Evolutionary conservation across 1,284 basidiomycete genomes (phyloP).

Genomic region (Microbotryum lychnidis-dioicae): DNA sequence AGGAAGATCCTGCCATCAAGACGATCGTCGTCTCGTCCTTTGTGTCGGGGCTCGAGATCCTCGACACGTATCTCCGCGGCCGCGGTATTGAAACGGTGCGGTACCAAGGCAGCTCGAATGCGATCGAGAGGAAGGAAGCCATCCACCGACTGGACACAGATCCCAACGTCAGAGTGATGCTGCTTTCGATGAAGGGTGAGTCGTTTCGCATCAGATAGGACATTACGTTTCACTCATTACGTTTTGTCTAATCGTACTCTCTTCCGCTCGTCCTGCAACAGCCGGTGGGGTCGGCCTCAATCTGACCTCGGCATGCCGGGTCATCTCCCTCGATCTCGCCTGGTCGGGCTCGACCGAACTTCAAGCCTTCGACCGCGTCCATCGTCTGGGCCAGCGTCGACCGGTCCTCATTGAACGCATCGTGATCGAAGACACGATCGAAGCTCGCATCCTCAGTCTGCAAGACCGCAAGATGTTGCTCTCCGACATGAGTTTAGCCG

Average conservation of each 20-base stretch:
- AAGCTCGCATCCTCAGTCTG: too few relatives aligned
- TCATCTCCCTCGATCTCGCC: conserved; percentile 52
- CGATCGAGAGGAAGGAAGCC: conserved; percentile 2
- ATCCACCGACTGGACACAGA: neutral
- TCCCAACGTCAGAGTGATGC: conserved; percentile 9
- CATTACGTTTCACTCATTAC: neutral
- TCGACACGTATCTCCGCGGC: too few relatives aligned
- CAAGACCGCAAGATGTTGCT: too few relatives aligned
- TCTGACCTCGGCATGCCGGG: conserved; percentile 62
- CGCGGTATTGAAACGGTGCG: neutral
- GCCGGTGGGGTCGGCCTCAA: conserved; percentile 59
- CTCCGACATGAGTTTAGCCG: too few relatives aligned
- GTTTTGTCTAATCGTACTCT: neutral
- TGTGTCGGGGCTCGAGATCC: too few relatives aligned
- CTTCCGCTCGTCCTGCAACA: conserved; percentile 4
- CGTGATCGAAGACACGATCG: too few relatives aligned
- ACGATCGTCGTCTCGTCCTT: too few relatives aligned
- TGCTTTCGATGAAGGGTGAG: conserved; percentile 4
- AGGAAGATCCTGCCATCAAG: too few relatives aligned
- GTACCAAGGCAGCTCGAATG: neutral
- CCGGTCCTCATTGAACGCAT: too few relatives aligned
- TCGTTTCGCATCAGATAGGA: neutral
- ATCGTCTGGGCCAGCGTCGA: too few relatives aligned
- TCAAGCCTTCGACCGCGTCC: too few relatives aligned
- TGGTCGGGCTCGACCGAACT: conserved; percentile 47